Evolutionary conservation across 257 asterid species (phyloP).

Genomic region (Ilex asprella): DNA sequence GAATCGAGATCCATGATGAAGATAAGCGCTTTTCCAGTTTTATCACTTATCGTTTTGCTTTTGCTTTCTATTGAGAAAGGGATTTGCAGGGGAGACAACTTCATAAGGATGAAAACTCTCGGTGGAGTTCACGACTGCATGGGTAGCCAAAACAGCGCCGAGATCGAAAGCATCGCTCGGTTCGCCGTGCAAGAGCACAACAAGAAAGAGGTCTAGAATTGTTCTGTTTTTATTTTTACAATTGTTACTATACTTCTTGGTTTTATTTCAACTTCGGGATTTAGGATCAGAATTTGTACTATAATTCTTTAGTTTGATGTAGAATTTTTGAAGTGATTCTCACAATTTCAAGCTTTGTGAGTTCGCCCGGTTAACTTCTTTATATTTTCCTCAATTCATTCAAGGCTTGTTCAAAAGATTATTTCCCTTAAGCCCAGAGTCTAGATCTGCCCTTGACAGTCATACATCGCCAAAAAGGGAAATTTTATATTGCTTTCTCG

Average conservation of each 20-base stretch:
- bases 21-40: not conserved
- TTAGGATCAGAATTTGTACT: too few species aligned
- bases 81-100: conserved; percentile 15
- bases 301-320: too few species aligned
- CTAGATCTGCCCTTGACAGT: too few species aligned
- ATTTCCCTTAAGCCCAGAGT: too few species aligned
- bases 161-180: conserved; percentile 36
- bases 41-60: conserved; percentile 5
- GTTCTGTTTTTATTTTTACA: not conserved
- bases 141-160: conserved; percentile 20
- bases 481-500: too few species aligned
- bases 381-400: too few species aligned
- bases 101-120: conserved; percentile 15
- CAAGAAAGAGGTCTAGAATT: conserved; percentile 24
- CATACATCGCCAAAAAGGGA: too few species aligned
- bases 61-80: conserved; percentile 12
- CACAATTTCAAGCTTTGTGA: too few species aligned
- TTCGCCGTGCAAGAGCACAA: conserved; percentile 48
- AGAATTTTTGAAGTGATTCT: too few species aligned
- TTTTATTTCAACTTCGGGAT: too few species aligned
- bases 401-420: too few species aligned
- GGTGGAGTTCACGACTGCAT: conserved; percentile 28
- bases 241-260: not conserved
- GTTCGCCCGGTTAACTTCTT: too few species aligned
- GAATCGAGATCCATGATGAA: not conserved